Evolutionary conservation across 148 eudicot species (phyloP).

Genomic region (Diospyros lotus): DNA sequence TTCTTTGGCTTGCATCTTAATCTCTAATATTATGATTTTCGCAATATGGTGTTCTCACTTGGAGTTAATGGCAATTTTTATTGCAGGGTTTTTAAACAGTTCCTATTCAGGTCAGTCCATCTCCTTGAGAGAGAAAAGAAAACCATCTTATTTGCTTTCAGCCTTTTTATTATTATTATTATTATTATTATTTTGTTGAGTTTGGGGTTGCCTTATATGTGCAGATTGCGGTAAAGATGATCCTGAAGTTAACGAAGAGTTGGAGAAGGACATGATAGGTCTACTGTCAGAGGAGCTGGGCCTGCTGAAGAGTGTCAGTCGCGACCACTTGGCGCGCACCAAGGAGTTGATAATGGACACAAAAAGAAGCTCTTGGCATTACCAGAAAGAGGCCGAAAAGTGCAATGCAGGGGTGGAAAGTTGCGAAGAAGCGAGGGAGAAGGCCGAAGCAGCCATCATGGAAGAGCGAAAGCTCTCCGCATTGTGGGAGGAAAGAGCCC

Average conservation of each 20-base stretch:
- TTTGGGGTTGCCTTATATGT: background rate
- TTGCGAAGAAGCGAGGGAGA: conserved; percentile 87
- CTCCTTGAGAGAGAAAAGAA: background rate
- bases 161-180: too few relatives aligned
- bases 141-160: too few relatives aligned
- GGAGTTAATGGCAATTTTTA: background rate
- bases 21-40: background rate
- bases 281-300: conserved; percentile 62
- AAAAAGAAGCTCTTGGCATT: conserved; percentile 56
- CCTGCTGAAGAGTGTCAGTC: conserved; percentile 55
- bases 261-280: conserved; percentile 54
- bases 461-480: conserved; percentile 65
- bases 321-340: conserved; percentile 56
- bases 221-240: conserved; percentile 77
- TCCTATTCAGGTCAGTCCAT: conserved; percentile 33
- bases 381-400: conserved; percentile 83
- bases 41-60: conserved; percentile 1
- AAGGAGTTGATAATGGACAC: conserved; percentile 53
- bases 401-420: conserved; percentile 75
- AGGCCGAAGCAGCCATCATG: conserved; percentile 55
- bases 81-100: conserved; percentile 26
- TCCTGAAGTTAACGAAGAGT: conserved; percentile 55
- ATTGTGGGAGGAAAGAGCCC: conserved; percentile 74
- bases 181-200: too few relatives aligned
- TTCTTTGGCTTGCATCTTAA: background rate